Evolutionary conservation across 495 filamentous ascomycete genomes (phyloP), one percentile per base, ranked within the genome.

Genomic region (Chaetomium fimeti): DNA sequence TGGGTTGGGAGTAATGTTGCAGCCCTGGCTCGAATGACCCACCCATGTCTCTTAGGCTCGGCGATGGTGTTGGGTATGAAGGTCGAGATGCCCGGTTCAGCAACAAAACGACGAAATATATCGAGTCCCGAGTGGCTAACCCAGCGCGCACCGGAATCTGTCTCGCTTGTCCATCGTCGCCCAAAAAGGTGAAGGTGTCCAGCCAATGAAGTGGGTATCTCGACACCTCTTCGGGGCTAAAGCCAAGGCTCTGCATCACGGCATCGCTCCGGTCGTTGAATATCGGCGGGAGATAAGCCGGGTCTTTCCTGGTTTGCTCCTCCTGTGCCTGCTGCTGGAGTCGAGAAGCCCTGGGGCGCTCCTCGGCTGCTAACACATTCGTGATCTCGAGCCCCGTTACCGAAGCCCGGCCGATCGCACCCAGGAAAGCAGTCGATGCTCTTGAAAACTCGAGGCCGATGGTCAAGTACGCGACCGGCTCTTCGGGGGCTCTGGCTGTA

Each of bases 211-310:
- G 67, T 5, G 76, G 65, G 53, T 80, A 78, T 48, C 77, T 74
- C 12, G 74, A 74, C 20, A 83, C 64, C 56, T 82, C 79, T 57
- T 84, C 82, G 1, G 72, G 60, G 36, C 67, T 72, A 62, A 84
- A 84, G 5, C 78, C 74, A 36, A 83, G 74, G 5, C 71, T 73
- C 57, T 81, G 78, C 64, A 84, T 81, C 43, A 82, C 77, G 22
- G 75, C 70, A 36, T 81, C 80, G 60, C 79, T 76, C 40, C 82
- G 78, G 45, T 78, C 69, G 58, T 75, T 79, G 55, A 79, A 78
- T 53, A 85, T 84, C 47, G 82, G 84, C 42, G 85, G 84, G 20
- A 85, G 72, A 69, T 85, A 83, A 57, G 80, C 80, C 36, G 83
- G 83, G 27, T 84, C 81, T 53, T 76, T 78, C 60, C 78, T 76